Base-by-base conservation (phyloP, 148 eudicot genomes). In the Fagopyrum homotropicum region DNA sequence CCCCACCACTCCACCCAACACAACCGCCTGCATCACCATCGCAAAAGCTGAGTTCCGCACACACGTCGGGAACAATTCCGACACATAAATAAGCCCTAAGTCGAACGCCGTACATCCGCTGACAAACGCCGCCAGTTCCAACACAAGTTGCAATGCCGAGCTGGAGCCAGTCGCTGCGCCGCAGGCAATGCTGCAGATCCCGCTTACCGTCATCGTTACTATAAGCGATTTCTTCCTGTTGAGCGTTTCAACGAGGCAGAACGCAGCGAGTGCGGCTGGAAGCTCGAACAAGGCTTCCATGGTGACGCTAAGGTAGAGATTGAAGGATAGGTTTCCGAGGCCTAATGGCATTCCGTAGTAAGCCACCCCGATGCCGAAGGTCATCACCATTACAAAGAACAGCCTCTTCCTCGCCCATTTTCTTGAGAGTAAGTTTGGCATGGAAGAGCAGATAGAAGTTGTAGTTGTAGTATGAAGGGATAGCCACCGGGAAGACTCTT, bases 51-150 rank as follows among this genome's bases (percentile, higher is more conserved):
- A 86, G 81, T 89, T 91, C 45, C 97, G 79, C 50, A 86, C 86
- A 44, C 90, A 82, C 0, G 97, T 89, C 4, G 94, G 97, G n/a
- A 92, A 89, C 81, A 89, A 9, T 84, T 92, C 97, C 1, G 85
- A 56, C 0, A 85, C 77, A 81, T 84, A 92, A 1, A 92, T 88
- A 49, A 88, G 19, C 44, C 87, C 73, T 19, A 92, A 64, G 46
- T 84, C 78, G 2, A 85, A 79, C 0, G 85, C 86, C 2, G 90
- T 84, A 3, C 87, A 88, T 0, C 84, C 86, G 5, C 85, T 16
- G 29, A 85, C 81, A 35, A 86, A 91, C 0, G 93, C 82, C 3
- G 81, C 48, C 14, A 84, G 22, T 75, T 91, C 91, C 16, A 81
- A 45, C 63, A 29, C 88, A 0, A 89, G 72, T 45, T 86, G 81